These are phyloP conservation scores for Blastobotrys robertii DNA, from an alignment of 805 yeast species.

Conservation along the genomic window DNA sequence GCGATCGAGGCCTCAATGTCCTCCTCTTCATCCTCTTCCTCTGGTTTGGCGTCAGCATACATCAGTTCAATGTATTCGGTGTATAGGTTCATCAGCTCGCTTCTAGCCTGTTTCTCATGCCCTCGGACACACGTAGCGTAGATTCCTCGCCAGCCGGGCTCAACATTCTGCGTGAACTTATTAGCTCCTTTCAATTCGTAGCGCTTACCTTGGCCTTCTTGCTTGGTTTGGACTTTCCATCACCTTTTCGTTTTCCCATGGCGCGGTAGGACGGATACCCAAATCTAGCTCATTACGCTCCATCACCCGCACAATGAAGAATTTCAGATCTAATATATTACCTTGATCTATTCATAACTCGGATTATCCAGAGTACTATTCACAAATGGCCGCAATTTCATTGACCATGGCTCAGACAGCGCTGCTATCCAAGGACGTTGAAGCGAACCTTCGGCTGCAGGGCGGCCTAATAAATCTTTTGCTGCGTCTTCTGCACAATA, in stretches of 20 bases:
- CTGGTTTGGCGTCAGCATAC: slow-evolving; percentile 16
- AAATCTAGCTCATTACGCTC: neutral
- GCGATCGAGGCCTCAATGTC: slow-evolving; percentile 66
- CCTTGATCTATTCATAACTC: neutral
- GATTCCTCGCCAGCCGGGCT: slow-evolving; percentile 79
- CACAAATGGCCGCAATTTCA: neutral
- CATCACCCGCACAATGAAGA: neutral
- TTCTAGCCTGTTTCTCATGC: slow-evolving; percentile 67
- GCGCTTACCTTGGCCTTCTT: slow-evolving; percentile 7
- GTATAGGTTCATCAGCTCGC: slow-evolving; percentile 55
- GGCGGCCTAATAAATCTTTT: too few relatives aligned
- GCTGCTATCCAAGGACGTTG: neutral
- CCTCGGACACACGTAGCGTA: slow-evolving; percentile 84
- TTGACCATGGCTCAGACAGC: neutral
- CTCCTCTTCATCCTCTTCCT: slow-evolving; percentile 25
- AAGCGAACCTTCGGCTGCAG: neutral
- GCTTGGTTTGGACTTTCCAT: slow-evolving; percentile 4
- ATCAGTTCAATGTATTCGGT: slow-evolving; percentile 15
- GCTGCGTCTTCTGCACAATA: slow-evolving; percentile 16
- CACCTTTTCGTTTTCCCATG: slow-evolving; percentile 8
- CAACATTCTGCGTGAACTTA: slow-evolving; percentile 32
- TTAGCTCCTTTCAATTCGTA: neutral
- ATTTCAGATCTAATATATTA: neutral
- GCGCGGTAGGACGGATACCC: neutral
- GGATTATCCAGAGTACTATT: neutral